phyloP scores from a whole-genome alignment of 306 rosid species.

The Trichosanthes cucumerina region DNA sequence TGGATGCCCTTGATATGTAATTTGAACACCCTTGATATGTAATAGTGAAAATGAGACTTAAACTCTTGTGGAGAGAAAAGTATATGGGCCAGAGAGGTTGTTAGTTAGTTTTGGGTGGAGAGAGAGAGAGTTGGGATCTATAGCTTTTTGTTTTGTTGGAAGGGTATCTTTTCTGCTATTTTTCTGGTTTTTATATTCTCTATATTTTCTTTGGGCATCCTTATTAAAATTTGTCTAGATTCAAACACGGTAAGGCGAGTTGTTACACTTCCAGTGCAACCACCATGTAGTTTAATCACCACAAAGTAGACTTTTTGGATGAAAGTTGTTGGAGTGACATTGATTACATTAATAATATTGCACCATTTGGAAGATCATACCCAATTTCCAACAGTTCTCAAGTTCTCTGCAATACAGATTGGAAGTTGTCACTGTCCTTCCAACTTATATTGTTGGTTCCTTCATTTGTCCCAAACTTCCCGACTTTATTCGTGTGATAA shows the following conservation, averaged over 20 bases:
- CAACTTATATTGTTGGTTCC: conserved; percentile 38
- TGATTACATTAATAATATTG: conserved; percentile 12
- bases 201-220: conserved; percentile 28
- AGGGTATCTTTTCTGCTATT: too few species aligned
- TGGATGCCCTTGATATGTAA: too few species aligned
- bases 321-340: conserved; percentile 43
- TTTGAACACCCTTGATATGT: too few species aligned
- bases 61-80: too few species aligned
- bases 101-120: too few species aligned
- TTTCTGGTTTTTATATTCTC: too few species aligned
- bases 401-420: conserved; percentile 36
- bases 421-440: conserved; percentile 47
- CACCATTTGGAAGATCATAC: conserved; percentile 17
- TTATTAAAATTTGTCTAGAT: conserved; percentile 33
- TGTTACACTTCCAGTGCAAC: conserved; percentile 42
- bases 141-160: too few species aligned
- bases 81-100: too few species aligned
- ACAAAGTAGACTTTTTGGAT: conserved; percentile 12
- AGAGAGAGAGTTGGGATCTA: too few species aligned
- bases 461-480: conserved; percentile 35
- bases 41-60: too few species aligned
- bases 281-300: conserved; percentile 7
- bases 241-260: conserved; percentile 36
- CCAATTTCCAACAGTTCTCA: conserved; percentile 40
- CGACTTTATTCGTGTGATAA: conserved; percentile 7